Base-by-base conservation (phyloP, 2,329 filamentous ascomycete species). In the Tolypocladium paradoxum region DNA sequence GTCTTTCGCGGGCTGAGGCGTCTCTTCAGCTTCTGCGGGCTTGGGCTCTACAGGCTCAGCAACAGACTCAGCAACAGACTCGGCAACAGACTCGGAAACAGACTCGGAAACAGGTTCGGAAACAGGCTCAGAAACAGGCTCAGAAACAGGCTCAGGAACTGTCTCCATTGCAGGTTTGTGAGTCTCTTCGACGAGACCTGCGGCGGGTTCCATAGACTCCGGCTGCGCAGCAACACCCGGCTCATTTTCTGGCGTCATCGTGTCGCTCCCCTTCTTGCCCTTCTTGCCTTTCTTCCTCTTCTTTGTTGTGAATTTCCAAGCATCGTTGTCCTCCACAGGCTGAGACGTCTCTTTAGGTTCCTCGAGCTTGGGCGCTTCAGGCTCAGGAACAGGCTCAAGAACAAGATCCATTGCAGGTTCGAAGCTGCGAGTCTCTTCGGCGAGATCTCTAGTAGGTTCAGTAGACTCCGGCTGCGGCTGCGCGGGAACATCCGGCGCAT, bases 201-300 rank as follows among this genome's bases (percentile, higher is more conserved):
- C 14, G 38, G 16, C 31, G 18, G 35, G 11, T 35, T 43, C 36
- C 29, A 12, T 29, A 3, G 29, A 14, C 18, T 36, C 33, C 14
- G 34, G 33, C 22, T 37, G 18, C 18, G 16, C 14, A 8, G 18
- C 8, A 6, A n/a, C 4, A 14, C 50, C 48, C n/a, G 47, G 24
- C 40, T 50, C 48, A n/a, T 40, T 34, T 24, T 49, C 38, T n/a
- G 40, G 33, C 11, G 49, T 50, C 31, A 48, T 20, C 16, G 36
- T 38, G 18, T 36, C 48, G 18, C 35, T 47, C 9, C 35, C 14
- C 36, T n/a, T 29, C 18, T 52, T 49, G 27, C 52, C 20, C 14
- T 56, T 50, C 47, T 52, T 56, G 22, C 43, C 50, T 6, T 55
- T 52, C 45, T 56, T 54, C 18, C 27, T 29, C 22, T 50, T 54